Evolutionary conservation across 2,329 filamentous ascomycete genomes (phyloP).

Genomic region (Zymoseptoria ardabiliae): DNA sequence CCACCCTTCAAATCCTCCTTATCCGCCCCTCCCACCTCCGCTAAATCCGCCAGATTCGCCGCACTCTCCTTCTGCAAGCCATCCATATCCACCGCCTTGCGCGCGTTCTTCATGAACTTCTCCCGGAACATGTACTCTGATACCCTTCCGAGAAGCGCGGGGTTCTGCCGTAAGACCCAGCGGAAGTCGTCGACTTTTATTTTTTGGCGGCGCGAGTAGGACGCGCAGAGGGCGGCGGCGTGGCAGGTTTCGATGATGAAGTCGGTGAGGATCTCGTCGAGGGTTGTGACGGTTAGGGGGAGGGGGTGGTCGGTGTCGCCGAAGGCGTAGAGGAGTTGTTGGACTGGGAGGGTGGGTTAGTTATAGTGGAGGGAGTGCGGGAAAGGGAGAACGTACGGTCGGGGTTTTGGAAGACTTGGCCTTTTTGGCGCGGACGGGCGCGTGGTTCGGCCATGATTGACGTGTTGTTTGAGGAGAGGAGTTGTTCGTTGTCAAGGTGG

Average conservation of each 20-base stretch:
- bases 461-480: background rate
- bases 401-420: conserved; percentile 37
- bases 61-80: conserved; percentile 50
- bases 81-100: conserved; percentile 65
- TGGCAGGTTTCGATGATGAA: conserved; percentile 93
- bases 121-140: conserved; percentile 85
- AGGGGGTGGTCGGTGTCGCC: conserved; percentile 68
- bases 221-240: conserved; percentile 75
- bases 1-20: conserved; percentile 38
- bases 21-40: conserved; percentile 49
- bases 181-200: conserved; percentile 98
- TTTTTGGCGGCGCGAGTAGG: conserved; percentile 84
- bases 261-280: conserved; percentile 94
- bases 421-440: conserved; percentile 41
- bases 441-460: conserved; percentile 42
- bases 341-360: conserved; percentile 8
- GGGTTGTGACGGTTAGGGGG: conserved; percentile 72
- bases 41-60: conserved; percentile 44
- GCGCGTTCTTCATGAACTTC: conserved; percentile 72
- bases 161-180: conserved; percentile 81
- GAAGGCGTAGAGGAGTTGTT: conserved; percentile 67
- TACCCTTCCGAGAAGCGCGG: conserved; percentile 78
- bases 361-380: background rate
- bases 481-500: background rate
- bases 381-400: background rate